Evolutionary conservation across 805 yeast species (phyloP), one percentile per base, ranked within the genome.

Genomic region (Wickerhamomyces silvicola): DNA sequence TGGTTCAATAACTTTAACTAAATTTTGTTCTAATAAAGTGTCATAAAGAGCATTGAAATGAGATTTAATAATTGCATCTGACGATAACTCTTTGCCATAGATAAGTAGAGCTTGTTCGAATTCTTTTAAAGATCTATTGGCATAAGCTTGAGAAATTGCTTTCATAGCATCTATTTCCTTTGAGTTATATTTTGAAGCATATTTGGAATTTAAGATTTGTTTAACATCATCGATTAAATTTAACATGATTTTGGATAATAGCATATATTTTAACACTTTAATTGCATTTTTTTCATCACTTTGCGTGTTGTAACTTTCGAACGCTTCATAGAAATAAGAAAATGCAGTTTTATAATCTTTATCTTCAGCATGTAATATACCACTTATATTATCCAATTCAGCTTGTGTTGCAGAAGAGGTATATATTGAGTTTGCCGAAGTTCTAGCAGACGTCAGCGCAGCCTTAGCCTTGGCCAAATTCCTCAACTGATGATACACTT

Each of bases 351-450:
- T 83, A 64, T 84, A 94, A 59, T 92, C 99, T 57, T 84, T 84
- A 50, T 92, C 97, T 60, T 92, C 97, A 23, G 97, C 95, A 62
- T 90, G 94, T 41, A 92, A 70, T 35, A 90, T 78, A 46, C 99
- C 98, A 54, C 94, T 80, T 80, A 90, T 87, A 62, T 85, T 74
- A 56, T 92, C 99, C 34, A 92, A 71, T 54, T 87, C 95, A 2
- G 97, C 97, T 61, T 92, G 95, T 47, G 81, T 71, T 31, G 78
- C 66, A n/a, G 97, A 83, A 8, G 97, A 95, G 50, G 95, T 84
- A 64, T 88, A 94, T 32, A 92, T 85, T 15, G 97, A 74, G 57
- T 92, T 94, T n/a, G 98, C 98, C 3, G 94, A 81, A 0, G 98
- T 92, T 59, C 97, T 75, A 2, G 98, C 96, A 28, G 94, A 79